Percentiles rank a stretch among this genome's conserved stretches.
These are phyloP conservation scores for Ambrosia artemisiifolia DNA, from an alignment of 129 eudicot species.

Conservation along the genomic window DNA sequence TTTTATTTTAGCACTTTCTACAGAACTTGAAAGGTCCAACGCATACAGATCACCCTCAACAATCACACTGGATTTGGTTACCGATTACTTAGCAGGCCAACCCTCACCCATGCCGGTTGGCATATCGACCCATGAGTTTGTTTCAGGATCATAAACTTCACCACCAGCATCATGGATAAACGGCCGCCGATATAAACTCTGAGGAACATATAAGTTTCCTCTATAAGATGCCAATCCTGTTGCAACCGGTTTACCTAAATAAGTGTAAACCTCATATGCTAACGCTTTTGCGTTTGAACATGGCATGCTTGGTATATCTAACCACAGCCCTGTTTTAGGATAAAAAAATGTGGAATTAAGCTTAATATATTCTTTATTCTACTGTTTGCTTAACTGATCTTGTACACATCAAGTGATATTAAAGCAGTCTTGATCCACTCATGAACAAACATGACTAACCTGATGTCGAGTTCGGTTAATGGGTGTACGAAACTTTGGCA, in stretches of 20 bases:
- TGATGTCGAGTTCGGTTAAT: no score
- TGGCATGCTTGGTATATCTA: constrained; percentile 89
- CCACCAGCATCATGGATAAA: constrained; percentile 98
- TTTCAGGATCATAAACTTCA: constrained; percentile 89
- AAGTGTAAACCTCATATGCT: constrained; percentile 74
- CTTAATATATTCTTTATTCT: no score
- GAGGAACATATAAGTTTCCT: constrained; percentile 91
- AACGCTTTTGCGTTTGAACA: constrained; percentile 95
- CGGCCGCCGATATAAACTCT: constrained; percentile 94
- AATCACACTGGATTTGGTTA: constrained; percentile 87
- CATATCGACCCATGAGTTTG: constrained; percentile 89
- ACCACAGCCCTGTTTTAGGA: constrained; percentile 74
- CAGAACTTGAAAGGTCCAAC: constrained; percentile 69
- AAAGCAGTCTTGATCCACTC: no score
- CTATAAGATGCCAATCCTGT: constrained; percentile 88
- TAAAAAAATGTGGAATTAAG: no score
- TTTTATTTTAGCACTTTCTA: constrained; percentile 79
- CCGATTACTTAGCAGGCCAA: constrained; percentile 98
- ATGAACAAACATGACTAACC: no score
- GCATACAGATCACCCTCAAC: constrained; percentile 89
- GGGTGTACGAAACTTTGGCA: no score
- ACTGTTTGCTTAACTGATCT: no score
- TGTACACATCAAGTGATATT: no score
- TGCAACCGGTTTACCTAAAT: constrained; percentile 64
- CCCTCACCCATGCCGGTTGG: constrained; percentile 98